These are phyloP conservation scores for Cymbidium sinense DNA, from an alignment of 106 monocot species.

Conservation along the genomic window DNA sequence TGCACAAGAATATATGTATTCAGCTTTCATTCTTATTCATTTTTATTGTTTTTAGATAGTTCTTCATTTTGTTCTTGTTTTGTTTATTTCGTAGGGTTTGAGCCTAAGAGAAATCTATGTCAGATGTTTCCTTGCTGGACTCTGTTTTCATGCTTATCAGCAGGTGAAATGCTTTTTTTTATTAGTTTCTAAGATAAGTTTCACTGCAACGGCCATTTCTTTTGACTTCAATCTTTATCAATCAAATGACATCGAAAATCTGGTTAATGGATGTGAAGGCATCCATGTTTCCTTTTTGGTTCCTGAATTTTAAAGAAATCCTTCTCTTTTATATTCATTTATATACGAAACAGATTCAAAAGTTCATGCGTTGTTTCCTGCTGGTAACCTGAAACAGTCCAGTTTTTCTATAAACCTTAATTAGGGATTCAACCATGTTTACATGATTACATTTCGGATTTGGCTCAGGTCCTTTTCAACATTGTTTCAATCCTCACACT, in stretches of 20 bases:
- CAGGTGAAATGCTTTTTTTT: conserved; percentile 39
- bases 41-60: background rate
- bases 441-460: background rate
- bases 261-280: background rate
- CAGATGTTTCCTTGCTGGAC: conserved; percentile 51
- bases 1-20: background rate
- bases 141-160: conserved; percentile 88
- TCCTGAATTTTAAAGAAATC: background rate
- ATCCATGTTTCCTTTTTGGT: background rate
- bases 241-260: background rate
- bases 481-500: background rate
- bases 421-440: background rate
- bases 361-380: background rate
- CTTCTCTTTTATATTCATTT: background rate
- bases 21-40: background rate
- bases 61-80: background rate
- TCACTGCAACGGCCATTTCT: background rate
- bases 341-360: background rate
- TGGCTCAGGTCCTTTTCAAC: background rate
- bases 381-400: background rate
- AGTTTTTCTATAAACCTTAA: background rate
- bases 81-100: conserved; percentile 41
- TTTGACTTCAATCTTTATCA: background rate
- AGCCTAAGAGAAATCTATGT: conserved; percentile 53
- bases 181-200: background rate